These are phyloP conservation scores for Fusarium nematophilum DNA, from an alignment of 2,329 filamentous ascomycete genomes.

Conservation along the genomic window DNA sequence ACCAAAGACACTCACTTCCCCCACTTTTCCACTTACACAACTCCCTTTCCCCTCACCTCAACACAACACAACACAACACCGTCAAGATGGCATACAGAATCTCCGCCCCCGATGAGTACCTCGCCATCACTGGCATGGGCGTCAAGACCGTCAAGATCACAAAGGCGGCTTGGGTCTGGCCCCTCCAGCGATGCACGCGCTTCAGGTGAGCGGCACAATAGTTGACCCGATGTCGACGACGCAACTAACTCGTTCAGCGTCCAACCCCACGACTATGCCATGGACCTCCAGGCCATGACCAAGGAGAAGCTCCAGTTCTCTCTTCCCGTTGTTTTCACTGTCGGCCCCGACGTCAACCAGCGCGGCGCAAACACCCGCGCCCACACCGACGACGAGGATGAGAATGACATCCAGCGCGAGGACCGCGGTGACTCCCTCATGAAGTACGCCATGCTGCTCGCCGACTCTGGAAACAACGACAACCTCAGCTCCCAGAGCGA, in stretches of 20 bases:
- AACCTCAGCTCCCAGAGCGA: slow-evolving; percentile 54
- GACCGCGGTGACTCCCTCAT: slow-evolving; percentile 72
- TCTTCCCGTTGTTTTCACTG: slow-evolving; percentile 86
- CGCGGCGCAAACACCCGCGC: slow-evolving; percentile 59
- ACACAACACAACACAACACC: slow-evolving; percentile 7
- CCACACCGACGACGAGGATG: slow-evolving; percentile 23
- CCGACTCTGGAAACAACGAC: slow-evolving; percentile 68
- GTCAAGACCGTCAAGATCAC: slow-evolving; percentile 80
- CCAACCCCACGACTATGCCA: slow-evolving; percentile 83
- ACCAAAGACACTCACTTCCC: background rate
- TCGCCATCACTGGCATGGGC: slow-evolving; percentile 85
- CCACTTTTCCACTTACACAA: background rate
- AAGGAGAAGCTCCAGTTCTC: slow-evolving; percentile 87
- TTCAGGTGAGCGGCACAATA: slow-evolving; percentile 49
- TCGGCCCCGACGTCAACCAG: slow-evolving; percentile 79
- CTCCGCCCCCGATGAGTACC: slow-evolving; percentile 83
- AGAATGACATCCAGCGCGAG: slow-evolving; percentile 51
- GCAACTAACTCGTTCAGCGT: slow-evolving; percentile 56
- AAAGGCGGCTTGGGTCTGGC: slow-evolving; percentile 80
- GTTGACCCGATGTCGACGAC: background rate
- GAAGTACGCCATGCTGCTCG: slow-evolving; percentile 86
- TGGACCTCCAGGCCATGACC: slow-evolving; percentile 89
- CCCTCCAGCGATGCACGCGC: slow-evolving; percentile 73
- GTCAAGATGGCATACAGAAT: slow-evolving; percentile 70
- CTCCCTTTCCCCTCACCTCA: background rate